Base-by-base conservation (phyloP, 2,329 filamentous ascomycete species). In the Xylaria sp. region DNA sequence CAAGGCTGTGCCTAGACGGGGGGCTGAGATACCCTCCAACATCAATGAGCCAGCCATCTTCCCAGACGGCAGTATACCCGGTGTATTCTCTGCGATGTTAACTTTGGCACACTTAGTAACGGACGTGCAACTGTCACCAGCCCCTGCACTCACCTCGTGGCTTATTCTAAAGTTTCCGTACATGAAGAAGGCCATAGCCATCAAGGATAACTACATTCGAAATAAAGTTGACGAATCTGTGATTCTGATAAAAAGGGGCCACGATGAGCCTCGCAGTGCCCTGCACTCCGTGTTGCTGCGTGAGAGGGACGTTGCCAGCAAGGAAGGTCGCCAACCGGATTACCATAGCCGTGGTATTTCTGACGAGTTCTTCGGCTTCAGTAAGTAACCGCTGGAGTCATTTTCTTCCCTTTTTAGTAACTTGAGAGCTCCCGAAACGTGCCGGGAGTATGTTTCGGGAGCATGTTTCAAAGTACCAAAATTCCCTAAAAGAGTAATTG, bases 261-360 rank as follows among this genome's bases (percentile, higher is more conserved):
- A 75, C 51, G 8, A 48, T 1, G 59, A 73, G 11, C 71, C 75
- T 12, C 70, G 64, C 17, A 79, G 73, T 39, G 79, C 79, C 8
- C 61, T 80, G 1, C 76, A 81, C 64, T 75, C 75, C 0, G 76
- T 81, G 5, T 64, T 81, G 8, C 64, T 76, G 7, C 75, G 78
- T 36, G 80, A 81, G 71, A 70, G 63, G n/a, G 69, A 74, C 3
- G 48, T 77, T 14, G 74, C 77, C 1, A 63, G 51, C 2, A 77
- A 77, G 65, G 73, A 75, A 21, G 73, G 68, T 30, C 75, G 77
- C 24, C 7, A n/a, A 21, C 76, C 77, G 0, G 59, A 61, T 1
- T 77, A 76, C 61, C 63, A 68, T 34, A 67, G 65, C 58, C 75
- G 69, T 1, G 70, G 53, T 60, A 75, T 77, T 61, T 57, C 67